Conservation (phyloP, 176 grass and related monocot genomes). For the barley (Hordeum vulgare) region DNA sequence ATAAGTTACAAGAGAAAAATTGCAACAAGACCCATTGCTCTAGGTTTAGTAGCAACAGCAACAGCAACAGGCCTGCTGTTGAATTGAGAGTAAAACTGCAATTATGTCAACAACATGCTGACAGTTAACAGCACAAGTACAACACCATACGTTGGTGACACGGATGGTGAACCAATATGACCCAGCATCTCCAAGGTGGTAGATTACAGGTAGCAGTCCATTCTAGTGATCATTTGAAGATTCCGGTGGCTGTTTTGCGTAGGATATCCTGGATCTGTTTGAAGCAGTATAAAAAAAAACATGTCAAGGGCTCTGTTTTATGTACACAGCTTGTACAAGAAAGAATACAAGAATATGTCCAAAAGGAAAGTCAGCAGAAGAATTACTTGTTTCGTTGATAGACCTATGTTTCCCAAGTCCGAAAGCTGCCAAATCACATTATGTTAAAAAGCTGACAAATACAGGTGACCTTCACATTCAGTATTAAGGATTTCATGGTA, state of each 20-base stretch:
- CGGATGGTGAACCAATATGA: background rate
- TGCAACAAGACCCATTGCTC: background rate
- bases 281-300: background rate
- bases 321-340: background rate
- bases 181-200: background rate
- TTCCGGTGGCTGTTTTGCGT: conserved; percentile 48
- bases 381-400: conserved; percentile 79
- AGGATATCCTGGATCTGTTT: conserved; percentile 55
- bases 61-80: background rate
- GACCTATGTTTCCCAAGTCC: conserved; percentile 81
- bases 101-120: background rate
- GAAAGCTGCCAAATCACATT: conserved; percentile 47
- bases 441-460: conserved; percentile 19
- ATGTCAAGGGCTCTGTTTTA: background rate
- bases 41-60: background rate
- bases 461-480: background rate
- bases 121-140: conserved; percentile 7
- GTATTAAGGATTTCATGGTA: background rate
- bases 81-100: background rate
- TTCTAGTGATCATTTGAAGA: conserved; percentile 39
- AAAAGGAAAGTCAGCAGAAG: background rate
- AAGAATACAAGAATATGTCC: background rate
- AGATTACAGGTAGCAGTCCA: background rate
- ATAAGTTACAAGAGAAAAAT: background rate
- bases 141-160: background rate